Evolutionary conservation across 2,329 filamentous ascomycete species (phyloP).

Genomic region (Diaporthe australafricana): DNA sequence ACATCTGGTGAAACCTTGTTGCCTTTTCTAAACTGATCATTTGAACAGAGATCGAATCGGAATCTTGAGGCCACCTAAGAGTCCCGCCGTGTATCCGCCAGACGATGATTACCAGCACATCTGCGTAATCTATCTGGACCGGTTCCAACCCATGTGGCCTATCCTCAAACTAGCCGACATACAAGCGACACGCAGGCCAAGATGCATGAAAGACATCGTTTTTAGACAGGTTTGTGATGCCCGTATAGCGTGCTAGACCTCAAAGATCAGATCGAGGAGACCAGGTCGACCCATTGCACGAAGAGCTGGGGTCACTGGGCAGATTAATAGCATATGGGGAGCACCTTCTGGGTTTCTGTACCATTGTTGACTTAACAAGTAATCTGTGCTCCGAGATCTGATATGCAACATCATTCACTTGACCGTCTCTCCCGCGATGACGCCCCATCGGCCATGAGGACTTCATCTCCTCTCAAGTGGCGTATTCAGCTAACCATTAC

Average conservation of each 20-base stretch:
- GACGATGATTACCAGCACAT: conserved; percentile 58
- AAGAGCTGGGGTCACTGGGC: neutral
- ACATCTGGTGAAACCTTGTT: too few relatives aligned
- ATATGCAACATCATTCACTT: neutral
- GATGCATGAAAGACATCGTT: conserved; percentile 50
- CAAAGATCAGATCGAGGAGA: neutral
- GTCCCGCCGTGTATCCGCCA: conserved; percentile 60
- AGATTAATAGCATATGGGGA: neutral
- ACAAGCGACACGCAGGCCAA: conserved; percentile 42
- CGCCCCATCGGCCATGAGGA: neutral
- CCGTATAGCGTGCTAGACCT: neutral
- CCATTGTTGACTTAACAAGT: neutral
- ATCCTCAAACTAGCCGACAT: conserved; percentile 56
- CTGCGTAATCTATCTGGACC: conserved; percentile 59
- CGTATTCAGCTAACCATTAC: neutral
- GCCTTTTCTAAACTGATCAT: neutral
- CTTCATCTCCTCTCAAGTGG: neutral
- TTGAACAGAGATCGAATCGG: neutral
- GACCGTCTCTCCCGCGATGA: neutral
- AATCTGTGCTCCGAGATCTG: neutral
- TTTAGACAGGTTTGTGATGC: conserved; percentile 54
- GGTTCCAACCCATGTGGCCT: conserved; percentile 67
- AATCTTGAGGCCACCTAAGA: conserved; percentile 43
- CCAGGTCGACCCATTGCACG: too few relatives aligned
- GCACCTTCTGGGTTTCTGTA: neutral